Base-by-base conservation (phyloP, 2,329 filamentous ascomycete genomes). In the Diplodia seriata region DNA sequence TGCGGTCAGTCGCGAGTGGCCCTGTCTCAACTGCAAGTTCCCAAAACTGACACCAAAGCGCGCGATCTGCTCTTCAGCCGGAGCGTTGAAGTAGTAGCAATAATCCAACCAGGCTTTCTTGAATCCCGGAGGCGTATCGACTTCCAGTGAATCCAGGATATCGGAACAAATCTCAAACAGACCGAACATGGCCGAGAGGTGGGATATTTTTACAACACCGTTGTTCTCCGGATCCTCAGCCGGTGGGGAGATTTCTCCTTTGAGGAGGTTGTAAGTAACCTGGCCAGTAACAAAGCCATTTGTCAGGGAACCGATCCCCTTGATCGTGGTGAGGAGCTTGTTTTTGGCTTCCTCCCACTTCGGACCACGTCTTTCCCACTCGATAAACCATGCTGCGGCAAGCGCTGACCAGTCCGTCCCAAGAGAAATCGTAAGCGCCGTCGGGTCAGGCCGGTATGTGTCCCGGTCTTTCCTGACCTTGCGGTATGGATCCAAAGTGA, bases 391-490 rank as follows among this genome's bases (percentile, higher is more conserved):
- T 0, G 82, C 82, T 2, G 83, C 82, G 0, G 86, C 86, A 1
- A 89, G 77, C 0, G 84, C 84, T 0, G 83, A 82, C 85, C 86
- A 89, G 71, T 89, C 87, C 0, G 86, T 87, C 2, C 86, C 86
- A 3, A 89, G 79, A 43, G 84, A 81, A 9, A 87, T 81, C 50
- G 84, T 82, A 0, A 85, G 80, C 18, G 75, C 76, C 12, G 72
- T 79, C 8, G 74, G 79, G 9, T 78, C 77, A 6, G 77, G 83
- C 50, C 69, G 79, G 31, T 63, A 63, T 20, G 43, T 51, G 5
- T 26, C 43, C 15, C 31, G 11, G 2, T 85, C 84, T 0, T 79
- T 78, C 74, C 83, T 84, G 0, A 89, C 86, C 76, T 89, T 89
- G 55, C 87, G 81, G 26, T 84, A 79, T 1, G 86, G 84, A 68